Conservation (phyloP, 306 rosid genomes). For the Hippophae gyantsensis region DNA sequence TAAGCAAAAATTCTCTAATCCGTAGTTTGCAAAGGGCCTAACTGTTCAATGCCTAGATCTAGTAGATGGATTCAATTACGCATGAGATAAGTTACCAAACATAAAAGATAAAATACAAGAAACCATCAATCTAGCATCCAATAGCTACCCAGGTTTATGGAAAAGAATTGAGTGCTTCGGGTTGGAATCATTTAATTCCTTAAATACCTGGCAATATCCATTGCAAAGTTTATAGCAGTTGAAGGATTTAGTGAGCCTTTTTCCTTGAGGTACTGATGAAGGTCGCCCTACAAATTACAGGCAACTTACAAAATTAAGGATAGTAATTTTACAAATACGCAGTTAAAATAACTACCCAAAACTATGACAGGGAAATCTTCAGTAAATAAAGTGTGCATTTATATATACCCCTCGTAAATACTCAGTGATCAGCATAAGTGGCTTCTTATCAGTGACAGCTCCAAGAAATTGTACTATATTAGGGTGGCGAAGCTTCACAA, state of each 20-base stretch:
- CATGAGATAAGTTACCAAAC: too few species aligned
- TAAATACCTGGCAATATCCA: conserved; percentile 76
- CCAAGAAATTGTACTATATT: conserved; percentile 98
- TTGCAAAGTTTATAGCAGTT: conserved; percentile 63
- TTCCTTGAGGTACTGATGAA: conserved; percentile 84
- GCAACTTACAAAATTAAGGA: conserved; percentile 3
- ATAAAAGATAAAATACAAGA: too few species aligned
- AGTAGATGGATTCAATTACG: too few species aligned
- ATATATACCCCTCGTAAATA: conserved; percentile 82
- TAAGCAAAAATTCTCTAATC: too few species aligned
- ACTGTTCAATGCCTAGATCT: too few species aligned
- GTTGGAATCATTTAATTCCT: too few species aligned
- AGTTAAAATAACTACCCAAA: conserved; percentile 11
- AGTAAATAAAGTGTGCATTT: conserved; percentile 11
- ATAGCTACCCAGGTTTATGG: too few species aligned
- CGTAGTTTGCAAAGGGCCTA: too few species aligned
- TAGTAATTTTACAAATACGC: conserved; percentile 19
- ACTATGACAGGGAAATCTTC: conserved; percentile 1
- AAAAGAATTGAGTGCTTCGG: too few species aligned
- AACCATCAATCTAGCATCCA: too few species aligned
- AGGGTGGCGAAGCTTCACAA: conserved; percentile 98
- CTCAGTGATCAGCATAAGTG: conserved; percentile 90
- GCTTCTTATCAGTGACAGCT: conserved; percentile 94
- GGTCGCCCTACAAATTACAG: conserved; percentile 66
- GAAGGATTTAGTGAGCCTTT: conserved; percentile 65